These are phyloP conservation scores for Aspergillaceae sp. DNA, from an alignment of 2,329 filamentous ascomycete genomes.

Conservation along the genomic window DNA sequence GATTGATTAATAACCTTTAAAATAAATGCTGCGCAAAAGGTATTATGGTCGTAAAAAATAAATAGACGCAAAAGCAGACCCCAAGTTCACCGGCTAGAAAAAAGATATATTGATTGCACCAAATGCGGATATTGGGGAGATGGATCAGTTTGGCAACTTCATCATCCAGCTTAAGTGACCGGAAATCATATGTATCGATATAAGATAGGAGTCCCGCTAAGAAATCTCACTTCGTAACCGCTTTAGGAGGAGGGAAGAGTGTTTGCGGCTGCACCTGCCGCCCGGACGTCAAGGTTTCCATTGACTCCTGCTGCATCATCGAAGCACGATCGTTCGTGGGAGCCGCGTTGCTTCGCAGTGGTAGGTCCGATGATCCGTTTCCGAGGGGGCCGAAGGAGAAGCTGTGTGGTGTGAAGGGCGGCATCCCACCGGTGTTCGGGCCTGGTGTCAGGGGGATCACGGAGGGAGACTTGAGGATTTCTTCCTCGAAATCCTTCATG, in stretches of 20 bases:
- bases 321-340: slow-evolving; percentile 10
- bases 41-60: background rate
- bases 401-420: slow-evolving; percentile 36
- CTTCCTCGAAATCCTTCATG: slow-evolving; percentile 34
- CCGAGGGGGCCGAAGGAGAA: slow-evolving; percentile 34
- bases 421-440: slow-evolving; percentile 20
- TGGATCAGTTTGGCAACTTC: no score
- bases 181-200: no score
- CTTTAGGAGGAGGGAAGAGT: slow-evolving; percentile 38
- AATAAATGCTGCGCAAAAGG: background rate
- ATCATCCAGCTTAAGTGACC: no score
- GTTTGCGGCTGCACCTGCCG: slow-evolving; percentile 19
- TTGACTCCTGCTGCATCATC: slow-evolving; percentile 12
- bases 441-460: slow-evolving; percentile 25
- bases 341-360: slow-evolving; percentile 28
- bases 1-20: background rate
- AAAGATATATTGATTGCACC: no score
- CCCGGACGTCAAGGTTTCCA: slow-evolving; percentile 10
- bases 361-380: slow-evolving; percentile 31
- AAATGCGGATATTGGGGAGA: no score
- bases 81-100: no score
- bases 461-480: slow-evolving; percentile 31
- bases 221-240: slow-evolving; percentile 15
- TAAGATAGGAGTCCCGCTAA: background rate
- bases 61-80: no score